Evolutionary conservation across 257 asterid genomes (phyloP), one percentile per base, ranked within the genome.

Genomic region (Plantago major): DNA sequence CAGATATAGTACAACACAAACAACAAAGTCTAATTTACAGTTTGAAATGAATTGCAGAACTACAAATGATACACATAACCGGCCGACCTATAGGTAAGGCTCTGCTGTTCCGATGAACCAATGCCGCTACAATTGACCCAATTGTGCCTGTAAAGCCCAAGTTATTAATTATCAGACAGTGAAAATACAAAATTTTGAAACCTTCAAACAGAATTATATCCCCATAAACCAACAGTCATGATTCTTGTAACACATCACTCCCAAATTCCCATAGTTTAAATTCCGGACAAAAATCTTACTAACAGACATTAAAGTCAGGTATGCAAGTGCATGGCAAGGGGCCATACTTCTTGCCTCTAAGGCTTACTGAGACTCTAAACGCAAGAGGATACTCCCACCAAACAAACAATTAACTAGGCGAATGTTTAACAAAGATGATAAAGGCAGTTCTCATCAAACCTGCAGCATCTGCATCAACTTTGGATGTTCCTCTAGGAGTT

Each of bases 391-490:
- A 33, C 40, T 33, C 40, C 40, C 40, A 7, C 8, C 8, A 33
- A 7, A 33, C 7, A 33, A 33, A 44, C 63, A 10, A 12, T 7
- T 22, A 14, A 9, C 11, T 53, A 28, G 15, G 9, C 15, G 10
- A 47, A 6, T 56, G n/a, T 9, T 26, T 44, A 5, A 45, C 10
- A 46, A 13, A 15, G 64, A 56, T 13, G 8, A 37, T 19, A 18
- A 11, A 14, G 16, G 15, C 18, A 42, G 72, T 22, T 9, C 47
- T 58, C 11, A 46, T 71, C 77, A 55, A 46, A 85, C 94, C 94
- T 85, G 84, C 69, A 93, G 90, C 97, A 93, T 83, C 83, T 93
- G 94, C 97, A 93, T 86, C 76, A 93, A 70, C 79, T 89, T 93
- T 13, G 99, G 99, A 65, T 89, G 93, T 70, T 93, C 92, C 74